Evolutionary conservation across 2,329 filamentous ascomycete species (phyloP).

Genomic region (Colletotrichum shisoi): DNA sequence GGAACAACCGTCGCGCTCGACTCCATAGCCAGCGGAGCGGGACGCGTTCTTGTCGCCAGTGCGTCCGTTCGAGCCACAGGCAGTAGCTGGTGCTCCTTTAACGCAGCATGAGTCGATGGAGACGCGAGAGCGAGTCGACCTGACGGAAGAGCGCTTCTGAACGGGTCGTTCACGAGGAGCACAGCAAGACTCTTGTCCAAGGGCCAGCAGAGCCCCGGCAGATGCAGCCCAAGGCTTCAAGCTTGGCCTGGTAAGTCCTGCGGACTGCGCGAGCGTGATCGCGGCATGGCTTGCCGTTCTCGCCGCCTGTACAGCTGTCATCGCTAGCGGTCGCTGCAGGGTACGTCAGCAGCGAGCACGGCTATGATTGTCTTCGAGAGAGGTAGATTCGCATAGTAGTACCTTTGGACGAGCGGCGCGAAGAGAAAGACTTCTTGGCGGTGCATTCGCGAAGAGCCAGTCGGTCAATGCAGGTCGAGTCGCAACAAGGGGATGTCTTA

Average conservation of each 20-base stretch:
- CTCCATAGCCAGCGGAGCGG: neutral
- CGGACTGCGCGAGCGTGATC: constrained; percentile 49
- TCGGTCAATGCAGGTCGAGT: constrained; percentile 54
- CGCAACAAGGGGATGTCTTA: constrained; percentile 53
- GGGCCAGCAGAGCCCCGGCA: constrained; percentile 60
- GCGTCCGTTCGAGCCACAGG: neutral
- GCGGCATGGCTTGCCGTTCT: constrained; percentile 49
- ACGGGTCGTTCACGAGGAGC: constrained; percentile 43
- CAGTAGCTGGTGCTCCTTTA: neutral
- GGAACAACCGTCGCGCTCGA: constrained; percentile 7
- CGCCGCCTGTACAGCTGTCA: constrained; percentile 22
- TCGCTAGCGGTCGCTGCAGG: constrained; percentile 2
- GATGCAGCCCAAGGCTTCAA: constrained; percentile 61
- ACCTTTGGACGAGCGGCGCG: constrained; percentile 13
- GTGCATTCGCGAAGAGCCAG: constrained; percentile 55
- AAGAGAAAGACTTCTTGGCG: constrained; percentile 35
- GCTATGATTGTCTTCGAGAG: too few species aligned
- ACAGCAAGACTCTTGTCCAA: constrained; percentile 63
- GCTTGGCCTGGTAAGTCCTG: constrained; percentile 53
- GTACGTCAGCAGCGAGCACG: neutral
- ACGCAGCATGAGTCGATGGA: constrained; percentile 45
- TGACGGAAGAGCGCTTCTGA: constrained; percentile 44
- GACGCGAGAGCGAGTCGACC: constrained; percentile 34
- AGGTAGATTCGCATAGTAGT: neutral
- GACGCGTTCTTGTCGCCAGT: neutral